Evolutionary conservation across 495 filamentous ascomycete genomes (phyloP).

Genomic region (Xylaria nigripes): DNA sequence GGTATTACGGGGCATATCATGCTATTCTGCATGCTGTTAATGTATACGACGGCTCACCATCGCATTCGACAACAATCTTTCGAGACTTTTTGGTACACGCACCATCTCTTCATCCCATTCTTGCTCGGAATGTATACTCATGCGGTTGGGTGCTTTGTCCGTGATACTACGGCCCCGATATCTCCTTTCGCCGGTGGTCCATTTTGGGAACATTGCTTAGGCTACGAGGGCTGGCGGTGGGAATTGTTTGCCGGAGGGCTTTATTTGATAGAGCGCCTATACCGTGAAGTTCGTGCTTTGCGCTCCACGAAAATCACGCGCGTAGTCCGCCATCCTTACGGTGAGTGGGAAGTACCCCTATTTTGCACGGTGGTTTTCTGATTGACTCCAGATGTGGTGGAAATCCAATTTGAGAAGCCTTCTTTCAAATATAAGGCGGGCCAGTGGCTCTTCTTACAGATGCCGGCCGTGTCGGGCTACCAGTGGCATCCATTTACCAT

Average conservation of each 20-base stretch:
- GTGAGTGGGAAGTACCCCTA: constrained; percentile 51
- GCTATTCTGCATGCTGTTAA: constrained; percentile 96
- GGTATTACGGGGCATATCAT: constrained; percentile 97
- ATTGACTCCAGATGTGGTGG: constrained; percentile 70
- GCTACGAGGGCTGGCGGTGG: constrained; percentile 97
- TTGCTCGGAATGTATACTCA: constrained; percentile 91
- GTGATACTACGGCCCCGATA: constrained; percentile 57
- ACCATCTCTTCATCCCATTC: constrained; percentile 96
- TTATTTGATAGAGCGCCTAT: constrained; percentile 83
- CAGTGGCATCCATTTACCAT: constrained; percentile 99
- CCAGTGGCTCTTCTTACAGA: constrained; percentile 94
- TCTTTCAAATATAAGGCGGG: constrained; percentile 97
- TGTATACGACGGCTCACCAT: constrained; percentile 92
- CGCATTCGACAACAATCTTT: constrained; percentile 94
- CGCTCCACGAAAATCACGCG: constrained; percentile 82
- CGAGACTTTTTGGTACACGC: constrained; percentile 98
- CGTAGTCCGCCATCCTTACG: constrained; percentile 95
- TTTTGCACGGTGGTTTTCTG: constrained; percentile 17
- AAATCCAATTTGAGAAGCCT: constrained; percentile 94
- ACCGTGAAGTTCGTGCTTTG: constrained; percentile 77
- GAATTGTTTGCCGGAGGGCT: constrained; percentile 79
- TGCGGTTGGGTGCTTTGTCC: constrained; percentile 91
- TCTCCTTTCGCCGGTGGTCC: constrained; percentile 73
- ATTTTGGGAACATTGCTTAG: constrained; percentile 92
- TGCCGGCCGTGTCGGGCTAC: constrained; percentile 73